Conservation (phyloP, 441 rosid genomes). For the Aquilaria agallochum region DNA sequence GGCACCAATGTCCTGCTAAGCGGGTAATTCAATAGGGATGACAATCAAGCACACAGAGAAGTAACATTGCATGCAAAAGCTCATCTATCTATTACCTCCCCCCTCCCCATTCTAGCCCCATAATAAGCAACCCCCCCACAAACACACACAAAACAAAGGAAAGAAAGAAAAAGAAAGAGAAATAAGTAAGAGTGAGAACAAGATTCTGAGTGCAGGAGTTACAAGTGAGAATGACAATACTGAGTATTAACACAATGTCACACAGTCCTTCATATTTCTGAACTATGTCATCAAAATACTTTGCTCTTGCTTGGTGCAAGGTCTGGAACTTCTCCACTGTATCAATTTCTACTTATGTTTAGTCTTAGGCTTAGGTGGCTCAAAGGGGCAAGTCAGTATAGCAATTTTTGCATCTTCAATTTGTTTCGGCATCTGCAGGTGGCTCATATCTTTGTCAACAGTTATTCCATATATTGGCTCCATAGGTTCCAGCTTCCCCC, state of each 20-base stretch:
- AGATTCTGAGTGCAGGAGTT: neutral
- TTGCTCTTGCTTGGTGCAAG: constrained; percentile 81
- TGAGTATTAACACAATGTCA: neutral
- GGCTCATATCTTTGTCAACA: constrained; percentile 95
- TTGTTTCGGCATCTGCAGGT: constrained; percentile 95
- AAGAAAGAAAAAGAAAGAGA: constrained; percentile 1
- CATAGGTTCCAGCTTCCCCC: constrained; percentile 88
- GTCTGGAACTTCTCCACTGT: constrained; percentile 94
- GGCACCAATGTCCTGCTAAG: constrained; percentile 89
- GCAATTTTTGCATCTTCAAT: constrained; percentile 96
- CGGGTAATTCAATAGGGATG: neutral
- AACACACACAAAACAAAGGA: constrained; percentile 4
- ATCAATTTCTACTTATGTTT: constrained; percentile 98
- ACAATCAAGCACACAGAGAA: too few relatives aligned
- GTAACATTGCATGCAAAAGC: too few relatives aligned
- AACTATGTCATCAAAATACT: constrained; percentile 98
- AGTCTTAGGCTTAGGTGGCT: constrained; percentile 98
- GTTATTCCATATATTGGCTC: constrained; percentile 85
- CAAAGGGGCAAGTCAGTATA: constrained; percentile 95
- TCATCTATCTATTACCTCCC: too few relatives aligned
- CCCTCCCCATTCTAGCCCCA: neutral
- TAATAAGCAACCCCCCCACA: neutral
- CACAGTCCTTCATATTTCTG: constrained; percentile 84
- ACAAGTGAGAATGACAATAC: too few relatives aligned
- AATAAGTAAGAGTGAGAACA: neutral